Percentiles rank a stretch among this genome's conserved stretches.
These are phyloP conservation scores for Gyromitra esculenta DNA, from an alignment of 2,329 filamentous ascomycete species.

Conservation along the genomic window DNA sequence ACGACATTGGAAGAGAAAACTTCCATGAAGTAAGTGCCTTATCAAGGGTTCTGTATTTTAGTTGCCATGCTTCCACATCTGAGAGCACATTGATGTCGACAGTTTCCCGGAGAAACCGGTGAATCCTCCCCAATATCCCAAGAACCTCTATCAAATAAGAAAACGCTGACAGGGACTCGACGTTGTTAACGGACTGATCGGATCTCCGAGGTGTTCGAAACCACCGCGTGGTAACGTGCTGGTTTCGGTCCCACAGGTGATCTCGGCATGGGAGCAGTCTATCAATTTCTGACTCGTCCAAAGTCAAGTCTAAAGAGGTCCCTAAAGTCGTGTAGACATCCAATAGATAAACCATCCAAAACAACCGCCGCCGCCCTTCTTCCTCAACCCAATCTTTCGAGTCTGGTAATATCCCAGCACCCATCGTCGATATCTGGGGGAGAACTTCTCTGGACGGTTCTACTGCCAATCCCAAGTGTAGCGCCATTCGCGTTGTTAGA, in stretches of 20 bases:
- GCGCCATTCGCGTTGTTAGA: slow-evolving; percentile 85
- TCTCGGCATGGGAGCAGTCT: slow-evolving; percentile 86
- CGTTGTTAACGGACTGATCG: slow-evolving; percentile 67
- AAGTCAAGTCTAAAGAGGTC: slow-evolving; percentile 89
- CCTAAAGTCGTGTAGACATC: slow-evolving; percentile 91
- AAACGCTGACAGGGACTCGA: slow-evolving; percentile 86
- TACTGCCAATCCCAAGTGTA: slow-evolving; percentile 85
- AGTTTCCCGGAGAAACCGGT: slow-evolving; percentile 86
- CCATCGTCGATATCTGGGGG: slow-evolving; percentile 86
- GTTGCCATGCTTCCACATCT: slow-evolving; percentile 90
- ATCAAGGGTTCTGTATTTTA: slow-evolving; percentile 85
- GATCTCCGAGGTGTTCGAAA: slow-evolving; percentile 66
- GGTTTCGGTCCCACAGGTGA: slow-evolving; percentile 83
- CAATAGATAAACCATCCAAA: slow-evolving; percentile 94
- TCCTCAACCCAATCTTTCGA: slow-evolving; percentile 88
- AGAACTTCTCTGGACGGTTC: slow-evolving; percentile 82
- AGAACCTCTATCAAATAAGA: slow-evolving; percentile 91
- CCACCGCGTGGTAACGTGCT: slow-evolving; percentile 84
- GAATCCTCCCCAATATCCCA: slow-evolving; percentile 85
- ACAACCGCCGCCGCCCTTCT: slow-evolving; percentile 81
- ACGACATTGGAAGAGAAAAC: slow-evolving; percentile 81
- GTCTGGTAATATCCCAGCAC: slow-evolving; percentile 85
- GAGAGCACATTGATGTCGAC: slow-evolving; percentile 85
- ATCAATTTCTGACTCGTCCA: slow-evolving; percentile 90
- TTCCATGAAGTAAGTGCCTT: slow-evolving; percentile 83